A percentile compares a stretch with the other conserved stretches of the same genome.
These are phyloP conservation scores for Trichophyton equinum DNA, from an alignment of 2,329 filamentous ascomycete genomes.

Conservation along the genomic window DNA sequence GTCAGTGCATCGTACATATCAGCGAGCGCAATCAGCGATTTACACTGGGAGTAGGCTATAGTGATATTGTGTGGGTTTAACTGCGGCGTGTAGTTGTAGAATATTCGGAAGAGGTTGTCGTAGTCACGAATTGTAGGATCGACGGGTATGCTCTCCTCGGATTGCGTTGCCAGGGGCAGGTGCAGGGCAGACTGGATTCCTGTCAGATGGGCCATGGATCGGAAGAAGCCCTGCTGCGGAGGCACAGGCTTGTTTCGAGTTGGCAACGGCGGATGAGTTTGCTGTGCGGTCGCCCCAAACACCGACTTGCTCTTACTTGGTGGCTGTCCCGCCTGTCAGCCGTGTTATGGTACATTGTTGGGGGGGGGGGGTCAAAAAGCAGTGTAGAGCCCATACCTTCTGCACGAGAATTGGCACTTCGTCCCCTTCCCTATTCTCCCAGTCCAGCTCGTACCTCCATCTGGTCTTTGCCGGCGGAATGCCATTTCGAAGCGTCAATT, in stretches of 20 bases:
- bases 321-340: slow-evolving; percentile 8
- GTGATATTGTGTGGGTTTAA: slow-evolving; percentile 82
- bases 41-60: slow-evolving; percentile 86
- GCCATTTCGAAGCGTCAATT: slow-evolving; percentile 24
- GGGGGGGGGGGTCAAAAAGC: no score
- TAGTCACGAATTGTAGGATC: slow-evolving; percentile 79
- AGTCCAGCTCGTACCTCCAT: slow-evolving; percentile 84
- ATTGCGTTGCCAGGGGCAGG: slow-evolving; percentile 37
- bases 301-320: slow-evolving; percentile 34
- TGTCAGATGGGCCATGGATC: slow-evolving; percentile 70
- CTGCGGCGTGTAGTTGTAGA: slow-evolving; percentile 80
- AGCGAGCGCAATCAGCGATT: slow-evolving; percentile 74
- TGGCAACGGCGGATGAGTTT: slow-evolving; percentile 32
- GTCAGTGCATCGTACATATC: slow-evolving; percentile 87
- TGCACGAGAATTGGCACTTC: slow-evolving; percentile 84
- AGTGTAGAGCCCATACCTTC: slow-evolving; percentile 43
- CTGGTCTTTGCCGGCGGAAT: slow-evolving; percentile 42
- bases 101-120: slow-evolving; percentile 87
- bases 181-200: slow-evolving; percentile 42
- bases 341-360: background rate
- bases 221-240: slow-evolving; percentile 62
- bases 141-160: slow-evolving; percentile 44
- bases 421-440: slow-evolving; percentile 52
- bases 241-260: slow-evolving; percentile 50
- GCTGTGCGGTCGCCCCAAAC: slow-evolving; percentile 38